Conservation (phyloP, 83 land plant species). For the Picea abies region DNA sequence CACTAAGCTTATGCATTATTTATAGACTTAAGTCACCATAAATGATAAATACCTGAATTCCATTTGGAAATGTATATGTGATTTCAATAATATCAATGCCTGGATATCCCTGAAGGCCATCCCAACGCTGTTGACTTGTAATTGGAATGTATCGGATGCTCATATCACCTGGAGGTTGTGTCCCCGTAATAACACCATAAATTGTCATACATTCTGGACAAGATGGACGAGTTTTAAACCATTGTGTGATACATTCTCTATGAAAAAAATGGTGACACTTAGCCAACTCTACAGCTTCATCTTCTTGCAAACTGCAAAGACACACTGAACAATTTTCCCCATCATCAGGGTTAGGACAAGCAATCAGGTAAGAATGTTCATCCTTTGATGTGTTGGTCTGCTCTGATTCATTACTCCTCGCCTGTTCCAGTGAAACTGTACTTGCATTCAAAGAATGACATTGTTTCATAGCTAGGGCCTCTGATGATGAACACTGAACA, state of each 20-base stretch:
- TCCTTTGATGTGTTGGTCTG: neutral
- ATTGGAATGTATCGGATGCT: neutral
- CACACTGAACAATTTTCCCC: conserved; percentile 38
- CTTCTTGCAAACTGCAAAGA: conserved; percentile 23
- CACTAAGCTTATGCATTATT: too few species aligned
- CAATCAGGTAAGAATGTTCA: conserved; percentile 17
- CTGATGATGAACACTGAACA: conserved; percentile 19
- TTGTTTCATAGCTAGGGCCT: conserved; percentile 4
- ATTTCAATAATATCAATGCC: conserved; percentile 16
- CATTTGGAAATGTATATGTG: conserved; percentile 17
- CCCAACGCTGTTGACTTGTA: neutral
- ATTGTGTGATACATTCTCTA: conserved; percentile 27
- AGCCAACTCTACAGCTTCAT: conserved; percentile 21
- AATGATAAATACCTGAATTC: conserved; percentile 4
- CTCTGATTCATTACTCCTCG: neutral
- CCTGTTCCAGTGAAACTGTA: conserved; percentile 5
- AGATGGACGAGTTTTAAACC: conserved; percentile 36
- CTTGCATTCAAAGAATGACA: conserved; percentile 1
- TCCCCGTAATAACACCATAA: conserved; percentile 31
- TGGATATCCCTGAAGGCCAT: conserved; percentile 17
- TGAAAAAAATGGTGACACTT: conserved; percentile 34
- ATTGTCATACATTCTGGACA: conserved; percentile 31
- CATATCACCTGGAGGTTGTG: neutral
- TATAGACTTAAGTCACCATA: too few species aligned
- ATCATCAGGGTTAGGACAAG: conserved; percentile 20